Percentiles rank a stretch among this genome's conserved stretches.
Conservation (phyloP, 768 basidiomycete genomes). For the Sutorius australiensis region DNA sequence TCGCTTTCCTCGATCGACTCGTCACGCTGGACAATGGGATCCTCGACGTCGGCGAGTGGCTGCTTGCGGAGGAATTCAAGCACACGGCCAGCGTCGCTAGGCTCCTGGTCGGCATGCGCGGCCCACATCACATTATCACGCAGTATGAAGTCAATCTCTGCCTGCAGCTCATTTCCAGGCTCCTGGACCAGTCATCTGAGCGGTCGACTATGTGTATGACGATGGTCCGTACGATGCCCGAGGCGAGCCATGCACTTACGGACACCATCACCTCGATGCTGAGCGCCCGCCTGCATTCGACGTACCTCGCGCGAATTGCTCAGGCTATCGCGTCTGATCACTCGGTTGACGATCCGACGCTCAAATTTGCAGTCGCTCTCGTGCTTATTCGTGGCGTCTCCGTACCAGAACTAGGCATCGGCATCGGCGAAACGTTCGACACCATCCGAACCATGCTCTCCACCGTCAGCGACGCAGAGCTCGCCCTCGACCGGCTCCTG, state of each 20-base stretch:
- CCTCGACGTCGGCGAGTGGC: conserved; percentile 48
- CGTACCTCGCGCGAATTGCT: conserved; percentile 42
- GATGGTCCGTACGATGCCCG: conserved; percentile 41
- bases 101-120: conserved; percentile 30
- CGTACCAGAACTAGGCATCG: conserved; percentile 19
- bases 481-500: conserved; percentile 24
- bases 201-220: conserved; percentile 42
- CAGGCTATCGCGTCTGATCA: conserved; percentile 27
- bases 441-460: conserved; percentile 24
- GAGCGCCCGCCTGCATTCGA: conserved; percentile 45
- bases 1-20: conserved; percentile 51
- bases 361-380: conserved; percentile 35
- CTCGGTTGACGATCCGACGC: conserved; percentile 20
- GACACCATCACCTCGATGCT: conserved; percentile 44
- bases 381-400: conserved; percentile 30
- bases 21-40: conserved; percentile 46
- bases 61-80: conserved; percentile 61
- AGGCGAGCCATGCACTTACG: conserved; percentile 40
- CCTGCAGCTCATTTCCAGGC: conserved; percentile 46
- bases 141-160: conserved; percentile 49
- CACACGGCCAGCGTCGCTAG: conserved; percentile 41
- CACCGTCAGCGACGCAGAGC: conserved; percentile 22
- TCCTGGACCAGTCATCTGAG: conserved; percentile 39
- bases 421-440: conserved; percentile 25
- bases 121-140: conserved; percentile 37